These are phyloP conservation scores for Geotrichum aggregatum DNA, from an alignment of 1,139 yeast genomes.

Conservation along the genomic window DNA sequence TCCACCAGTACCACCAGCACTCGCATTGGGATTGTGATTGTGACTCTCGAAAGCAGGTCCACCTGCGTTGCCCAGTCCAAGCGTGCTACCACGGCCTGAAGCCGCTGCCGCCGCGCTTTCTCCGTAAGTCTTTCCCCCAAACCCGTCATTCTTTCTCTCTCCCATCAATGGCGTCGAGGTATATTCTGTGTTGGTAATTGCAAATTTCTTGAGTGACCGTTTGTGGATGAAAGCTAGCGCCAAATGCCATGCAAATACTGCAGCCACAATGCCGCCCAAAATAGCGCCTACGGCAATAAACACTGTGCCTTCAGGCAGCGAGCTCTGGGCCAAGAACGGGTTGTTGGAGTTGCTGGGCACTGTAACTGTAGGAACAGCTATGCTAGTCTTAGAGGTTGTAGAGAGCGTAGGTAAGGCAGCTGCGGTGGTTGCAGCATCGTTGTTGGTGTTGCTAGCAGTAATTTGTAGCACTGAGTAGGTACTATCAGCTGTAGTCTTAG, in stretches of 20 bases:
- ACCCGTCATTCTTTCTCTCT: constrained; percentile 15
- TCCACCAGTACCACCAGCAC: neutral
- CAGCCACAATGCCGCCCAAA: constrained; percentile 53
- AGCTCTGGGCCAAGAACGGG: constrained; percentile 55
- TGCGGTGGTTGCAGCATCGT: neutral
- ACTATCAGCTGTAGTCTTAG: constrained; percentile 1
- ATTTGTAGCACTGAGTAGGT: constrained; percentile 9
- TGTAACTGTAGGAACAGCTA: constrained; percentile 54
- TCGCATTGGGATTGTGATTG: constrained; percentile 3
- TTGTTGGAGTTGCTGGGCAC: constrained; percentile 58
- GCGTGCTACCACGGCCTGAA: neutral
- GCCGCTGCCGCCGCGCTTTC: neutral
- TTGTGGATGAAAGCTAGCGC: constrained; percentile 20
- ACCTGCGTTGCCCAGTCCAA: constrained; percentile 6
- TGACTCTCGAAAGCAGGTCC: constrained; percentile 18
- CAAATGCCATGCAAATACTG: constrained; percentile 41
- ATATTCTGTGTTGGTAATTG: constrained; percentile 4
- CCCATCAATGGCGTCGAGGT: constrained; percentile 16
- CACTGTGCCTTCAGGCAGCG: constrained; percentile 66
- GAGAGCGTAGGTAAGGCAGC: constrained; percentile 18
- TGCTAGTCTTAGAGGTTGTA: constrained; percentile 18
- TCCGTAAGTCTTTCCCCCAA: constrained; percentile 5
- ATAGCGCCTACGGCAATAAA: constrained; percentile 74
- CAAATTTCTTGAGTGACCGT: constrained; percentile 14
- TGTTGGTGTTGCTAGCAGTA: constrained; percentile 11